These are phyloP conservation scores for Suillus occidentalis DNA, from an alignment of 768 basidiomycete species.

Conservation along the genomic window DNA sequence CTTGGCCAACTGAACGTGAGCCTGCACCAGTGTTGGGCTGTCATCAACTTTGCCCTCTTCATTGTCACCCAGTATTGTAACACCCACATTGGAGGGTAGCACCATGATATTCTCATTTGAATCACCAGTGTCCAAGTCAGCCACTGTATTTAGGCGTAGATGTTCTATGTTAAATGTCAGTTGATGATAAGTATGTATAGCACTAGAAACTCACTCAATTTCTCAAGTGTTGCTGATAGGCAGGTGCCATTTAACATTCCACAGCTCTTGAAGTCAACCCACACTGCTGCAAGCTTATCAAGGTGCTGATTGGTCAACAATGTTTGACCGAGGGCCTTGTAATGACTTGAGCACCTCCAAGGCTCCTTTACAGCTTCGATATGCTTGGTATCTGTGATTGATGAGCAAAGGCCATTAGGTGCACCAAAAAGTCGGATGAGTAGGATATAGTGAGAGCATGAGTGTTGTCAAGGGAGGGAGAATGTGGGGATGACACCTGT, in stretches of 20 bases:
- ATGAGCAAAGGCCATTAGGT: constrained; percentile 28
- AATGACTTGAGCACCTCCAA: constrained; percentile 32
- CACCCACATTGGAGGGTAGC: too few species aligned
- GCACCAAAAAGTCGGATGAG: constrained; percentile 25
- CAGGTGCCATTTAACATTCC: background rate
- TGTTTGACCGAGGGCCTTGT: constrained; percentile 33
- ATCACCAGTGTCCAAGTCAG: too few species aligned
- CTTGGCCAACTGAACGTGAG: background rate
- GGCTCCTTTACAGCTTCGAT: constrained; percentile 27
- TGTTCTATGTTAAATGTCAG: too few species aligned
- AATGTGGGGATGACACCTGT: constrained; percentile 19
- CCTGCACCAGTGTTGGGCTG: background rate
- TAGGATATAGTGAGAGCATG: constrained; percentile 26
- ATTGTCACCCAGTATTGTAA: background rate
- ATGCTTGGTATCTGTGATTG: constrained; percentile 22
- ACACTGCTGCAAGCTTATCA: too few species aligned
- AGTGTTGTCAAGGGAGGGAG: constrained; percentile 32
- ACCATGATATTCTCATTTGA: too few species aligned
- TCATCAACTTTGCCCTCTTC: background rate
- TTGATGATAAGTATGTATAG: too few species aligned
- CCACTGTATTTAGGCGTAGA: too few species aligned
- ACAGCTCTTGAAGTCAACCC: constrained; percentile 14
- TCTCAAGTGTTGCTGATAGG: too few species aligned
- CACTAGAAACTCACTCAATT: too few species aligned
- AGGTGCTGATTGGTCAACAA: constrained; percentile 27